phyloP scores from a whole-genome alignment of 1,284 basidiomycete genomes.

The Trichosporon inkin region DNA sequence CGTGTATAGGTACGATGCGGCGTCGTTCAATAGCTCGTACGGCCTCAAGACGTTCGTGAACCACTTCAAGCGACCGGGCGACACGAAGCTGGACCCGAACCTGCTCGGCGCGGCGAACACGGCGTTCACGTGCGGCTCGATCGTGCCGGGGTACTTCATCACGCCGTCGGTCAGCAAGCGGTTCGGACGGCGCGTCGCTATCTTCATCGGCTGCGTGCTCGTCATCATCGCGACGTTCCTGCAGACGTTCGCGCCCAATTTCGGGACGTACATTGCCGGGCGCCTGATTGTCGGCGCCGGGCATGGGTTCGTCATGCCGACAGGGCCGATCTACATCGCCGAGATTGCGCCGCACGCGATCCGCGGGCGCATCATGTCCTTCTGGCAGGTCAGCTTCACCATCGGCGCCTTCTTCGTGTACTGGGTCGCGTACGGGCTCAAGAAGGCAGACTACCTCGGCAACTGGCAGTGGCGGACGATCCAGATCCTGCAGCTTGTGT shows the following conservation, averaged over 20 bases:
- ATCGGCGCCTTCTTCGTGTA: conserved; percentile 11
- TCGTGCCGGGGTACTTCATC: conserved; percentile 8
- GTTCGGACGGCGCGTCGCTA: not conserved
- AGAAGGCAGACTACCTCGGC: conserved; percentile 18
- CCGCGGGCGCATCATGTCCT: conserved; percentile 7
- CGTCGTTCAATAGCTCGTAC: conserved; percentile 8
- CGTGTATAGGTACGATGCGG: not conserved
- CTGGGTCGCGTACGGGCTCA: conserved; percentile 15
- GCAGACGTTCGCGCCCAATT: conserved; percentile 9
- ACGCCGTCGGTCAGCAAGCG: not conserved
- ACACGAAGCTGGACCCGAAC: conserved; percentile 5
- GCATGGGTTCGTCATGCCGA: conserved; percentile 9
- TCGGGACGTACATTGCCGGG: conserved; percentile 7
- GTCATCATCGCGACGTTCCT: conserved; percentile 7
- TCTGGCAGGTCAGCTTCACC: conserved; percentile 10
- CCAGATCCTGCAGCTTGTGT: conserved; percentile 21
- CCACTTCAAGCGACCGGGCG: conserved; percentile 4
- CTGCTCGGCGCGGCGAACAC: conserved; percentile 9
- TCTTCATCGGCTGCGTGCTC: not conserved
- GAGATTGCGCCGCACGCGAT: conserved; percentile 4
- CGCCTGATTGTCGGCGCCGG: conserved; percentile 8
- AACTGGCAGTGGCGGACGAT: conserved; percentile 20
- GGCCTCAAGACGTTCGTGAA: conserved; percentile 11
- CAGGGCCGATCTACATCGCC: conserved; percentile 8
- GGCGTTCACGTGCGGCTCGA: conserved; percentile 8